phyloP scores from a whole-genome alignment of 164 flowering plant species.

The Paratinospora sagittata region DNA sequence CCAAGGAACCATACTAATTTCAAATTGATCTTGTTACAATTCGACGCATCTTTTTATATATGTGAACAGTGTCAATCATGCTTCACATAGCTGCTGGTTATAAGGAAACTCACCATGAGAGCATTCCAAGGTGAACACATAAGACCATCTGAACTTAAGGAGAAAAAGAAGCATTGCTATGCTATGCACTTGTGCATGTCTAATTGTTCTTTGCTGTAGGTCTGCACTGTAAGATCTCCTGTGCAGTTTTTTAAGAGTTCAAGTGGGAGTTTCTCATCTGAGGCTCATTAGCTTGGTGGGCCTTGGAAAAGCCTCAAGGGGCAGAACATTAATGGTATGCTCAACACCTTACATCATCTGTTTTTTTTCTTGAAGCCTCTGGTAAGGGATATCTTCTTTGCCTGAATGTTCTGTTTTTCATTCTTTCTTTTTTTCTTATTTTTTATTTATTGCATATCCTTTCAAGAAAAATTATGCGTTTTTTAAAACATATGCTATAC shows the following conservation, averaged over 20 bases:
- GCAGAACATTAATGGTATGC: not conserved
- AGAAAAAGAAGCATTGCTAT: not conserved
- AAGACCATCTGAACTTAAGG: not conserved
- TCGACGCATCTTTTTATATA: not conserved
- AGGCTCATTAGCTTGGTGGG: not conserved
- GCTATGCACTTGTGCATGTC: not conserved
- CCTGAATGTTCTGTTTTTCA: not conserved
- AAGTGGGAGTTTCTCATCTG: not conserved
- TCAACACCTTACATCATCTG: not conserved
- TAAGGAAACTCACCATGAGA: not conserved
- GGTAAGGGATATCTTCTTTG: not conserved
- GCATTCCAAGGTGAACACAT: not conserved
- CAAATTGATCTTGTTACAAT: not conserved
- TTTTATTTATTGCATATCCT: no score
- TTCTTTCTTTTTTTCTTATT: no score
- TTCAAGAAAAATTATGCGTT: no score
- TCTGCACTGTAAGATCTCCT: not conserved
- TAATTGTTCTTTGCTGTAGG: not conserved
- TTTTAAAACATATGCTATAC: not conserved
- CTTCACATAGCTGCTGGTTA: not conserved
- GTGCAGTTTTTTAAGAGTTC: not conserved
- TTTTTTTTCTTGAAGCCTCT: not conserved
- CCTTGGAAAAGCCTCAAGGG: not conserved
- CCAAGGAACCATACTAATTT: no score
- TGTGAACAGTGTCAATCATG: not conserved